These are phyloP conservation scores for Colletotrichum lini DNA, from an alignment of 2,329 filamentous ascomycete species.

Conservation along the genomic window DNA sequence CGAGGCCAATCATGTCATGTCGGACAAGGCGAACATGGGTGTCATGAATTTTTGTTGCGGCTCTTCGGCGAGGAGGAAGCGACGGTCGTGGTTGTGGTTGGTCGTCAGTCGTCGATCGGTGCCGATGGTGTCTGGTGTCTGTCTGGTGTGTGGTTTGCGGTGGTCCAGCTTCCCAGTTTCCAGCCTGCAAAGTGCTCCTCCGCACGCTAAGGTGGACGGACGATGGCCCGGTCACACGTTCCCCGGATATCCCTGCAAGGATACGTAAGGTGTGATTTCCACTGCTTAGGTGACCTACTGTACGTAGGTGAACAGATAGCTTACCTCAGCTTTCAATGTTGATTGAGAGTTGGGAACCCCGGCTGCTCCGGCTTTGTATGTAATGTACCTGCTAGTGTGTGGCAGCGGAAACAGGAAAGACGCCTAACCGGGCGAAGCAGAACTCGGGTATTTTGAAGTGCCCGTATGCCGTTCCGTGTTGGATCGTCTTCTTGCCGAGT, in stretches of 20 bases:
- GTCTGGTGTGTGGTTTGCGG: background rate
- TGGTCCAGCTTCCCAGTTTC: constrained; percentile 24
- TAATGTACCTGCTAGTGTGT: background rate
- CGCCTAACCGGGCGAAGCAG: background rate
- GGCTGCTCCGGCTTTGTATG: background rate
- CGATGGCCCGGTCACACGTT: constrained; percentile 17
- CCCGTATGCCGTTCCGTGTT: background rate
- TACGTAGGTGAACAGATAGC: background rate
- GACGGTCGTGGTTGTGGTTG: constrained; percentile 23
- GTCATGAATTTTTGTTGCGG: constrained; percentile 29
- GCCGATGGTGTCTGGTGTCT: constrained; percentile 4
- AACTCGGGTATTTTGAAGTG: background rate
- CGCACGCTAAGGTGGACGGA: constrained; percentile 18
- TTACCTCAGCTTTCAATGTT: constrained; percentile 3
- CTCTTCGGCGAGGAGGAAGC: constrained; percentile 31
- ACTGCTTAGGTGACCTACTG: background rate
- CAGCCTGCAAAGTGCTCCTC: constrained; percentile 17
- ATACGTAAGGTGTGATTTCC: background rate
- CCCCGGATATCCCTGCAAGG: constrained; percentile 14
- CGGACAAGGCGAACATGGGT: constrained; percentile 19
- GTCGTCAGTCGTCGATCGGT: constrained; percentile 24
- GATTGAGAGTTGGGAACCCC: background rate
- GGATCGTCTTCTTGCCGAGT: background rate
- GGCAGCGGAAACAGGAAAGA: no score
- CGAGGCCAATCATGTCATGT: constrained; percentile 31